These are phyloP conservation scores for Knoxia roxburghii DNA, from an alignment of 257 asterid species.

Conservation along the genomic window DNA sequence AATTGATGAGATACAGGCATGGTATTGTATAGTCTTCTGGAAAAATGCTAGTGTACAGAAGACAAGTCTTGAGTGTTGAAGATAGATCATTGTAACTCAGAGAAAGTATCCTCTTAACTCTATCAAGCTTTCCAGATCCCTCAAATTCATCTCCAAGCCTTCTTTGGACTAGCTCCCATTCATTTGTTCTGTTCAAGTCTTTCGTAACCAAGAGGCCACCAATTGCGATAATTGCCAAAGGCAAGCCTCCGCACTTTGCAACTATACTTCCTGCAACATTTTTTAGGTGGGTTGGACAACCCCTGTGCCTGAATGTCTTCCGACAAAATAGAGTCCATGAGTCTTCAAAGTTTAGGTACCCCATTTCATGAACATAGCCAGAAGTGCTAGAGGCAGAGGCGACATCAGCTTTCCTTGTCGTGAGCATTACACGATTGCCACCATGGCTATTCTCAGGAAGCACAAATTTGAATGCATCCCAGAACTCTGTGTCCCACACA, in stretches of 20 bases:
- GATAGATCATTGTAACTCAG: constrained; percentile 23
- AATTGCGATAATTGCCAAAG: constrained; percentile 18
- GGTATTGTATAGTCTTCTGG: constrained; percentile 11
- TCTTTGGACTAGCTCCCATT: constrained; percentile 14
- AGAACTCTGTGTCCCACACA: constrained; percentile 5
- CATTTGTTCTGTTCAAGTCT: constrained; percentile 5
- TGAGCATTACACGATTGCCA: constrained; percentile 16
- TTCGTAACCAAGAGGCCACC: constrained; percentile 21
- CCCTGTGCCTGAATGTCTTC: not conserved
- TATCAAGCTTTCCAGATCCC: constrained; percentile 6
- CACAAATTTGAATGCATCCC: constrained; percentile 10
- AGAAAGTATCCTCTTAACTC: constrained; percentile 13
- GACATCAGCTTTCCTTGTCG: constrained; percentile 12
- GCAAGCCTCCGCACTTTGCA: constrained; percentile 20
- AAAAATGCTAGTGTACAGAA: constrained; percentile 18
- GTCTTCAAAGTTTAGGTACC: constrained; percentile 10
- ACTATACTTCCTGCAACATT: constrained; percentile 7
- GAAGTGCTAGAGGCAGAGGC: constrained; percentile 7
- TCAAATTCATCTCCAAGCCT: constrained; percentile 16
- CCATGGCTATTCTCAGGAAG: constrained; percentile 10
- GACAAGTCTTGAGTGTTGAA: constrained; percentile 17
- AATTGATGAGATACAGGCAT: not conserved
- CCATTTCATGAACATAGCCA: constrained; percentile 1
- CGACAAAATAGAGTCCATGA: constrained; percentile 14
- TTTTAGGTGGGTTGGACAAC: not conserved